Base-by-base conservation (phyloP, 2,329 filamentous ascomycete species). In the Pseudogymnoascus sp. region DNA sequence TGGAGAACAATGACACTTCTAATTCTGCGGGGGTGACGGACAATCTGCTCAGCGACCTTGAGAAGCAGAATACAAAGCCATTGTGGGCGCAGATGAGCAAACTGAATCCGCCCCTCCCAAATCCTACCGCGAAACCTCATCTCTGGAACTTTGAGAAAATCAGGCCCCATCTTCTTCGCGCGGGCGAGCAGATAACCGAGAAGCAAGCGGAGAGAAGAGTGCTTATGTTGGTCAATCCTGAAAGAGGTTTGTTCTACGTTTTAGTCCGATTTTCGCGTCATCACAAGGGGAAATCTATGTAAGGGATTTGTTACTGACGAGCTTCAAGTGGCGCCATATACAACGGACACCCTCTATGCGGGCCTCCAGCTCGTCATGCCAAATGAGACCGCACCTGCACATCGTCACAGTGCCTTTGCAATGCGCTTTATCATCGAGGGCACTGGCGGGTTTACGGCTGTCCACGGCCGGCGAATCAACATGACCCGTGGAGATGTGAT, bases 401-500 rank as follows among this genome's bases (percentile, higher is more conserved):
- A 85, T 65, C 72, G 83, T 0, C 82, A 85, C 67, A 79, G 79
- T 2, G 82, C 83, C 0, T 84, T 82, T 63, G 82, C 83, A 0
- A 77, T 79, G 67, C 78, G 83, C 4, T 85, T 84, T 71, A 82
- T 85, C 64, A 82, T 85, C 21, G 81, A 84, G 62, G 82, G 82
- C 1, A 71, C 77, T 11, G 78, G 78, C 2, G 82, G 83, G 1
- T 86, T 84, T 67, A 85, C 83, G 0, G 81, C 83, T 0, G 80
- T 85, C 0, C 80, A 83, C 59, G 82, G 83, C 4, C 72, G 75
- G 43, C 78, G 81, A 61, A 80, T 86, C 65, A 71, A 74, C 1
- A 80, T 86, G 69, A 68, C 75, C 18, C 75, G 78, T 1, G 82
- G 82, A 7, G 83, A 85, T 65, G 80, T 85, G 1, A 81, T 85